Conservation (phyloP, 2,329 filamentous ascomycete genomes). For the Coleophoma eucalyptorum region DNA sequence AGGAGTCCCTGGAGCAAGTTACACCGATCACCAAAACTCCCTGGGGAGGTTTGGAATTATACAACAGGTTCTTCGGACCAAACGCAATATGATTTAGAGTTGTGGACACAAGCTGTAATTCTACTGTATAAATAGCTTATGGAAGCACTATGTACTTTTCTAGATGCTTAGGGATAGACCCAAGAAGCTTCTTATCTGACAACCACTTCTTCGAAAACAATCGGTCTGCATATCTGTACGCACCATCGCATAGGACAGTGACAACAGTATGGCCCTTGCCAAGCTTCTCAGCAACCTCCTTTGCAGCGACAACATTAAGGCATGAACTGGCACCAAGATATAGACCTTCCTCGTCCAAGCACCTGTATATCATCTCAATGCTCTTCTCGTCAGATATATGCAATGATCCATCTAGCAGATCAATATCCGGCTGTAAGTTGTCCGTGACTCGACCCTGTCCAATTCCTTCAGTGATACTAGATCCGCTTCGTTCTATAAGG, state of each 20-base stretch:
- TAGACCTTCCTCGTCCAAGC: conserved; percentile 90
- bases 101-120: too few relatives aligned
- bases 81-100: too few relatives aligned
- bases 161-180: conserved; percentile 77
- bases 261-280: conserved; percentile 89
- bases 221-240: conserved; percentile 94
- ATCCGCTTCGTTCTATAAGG: conserved; percentile 74
- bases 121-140: conserved; percentile 34
- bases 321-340: conserved; percentile 93
- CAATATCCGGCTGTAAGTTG: conserved; percentile 83
- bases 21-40: background rate
- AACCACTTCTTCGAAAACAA: conserved; percentile 93
- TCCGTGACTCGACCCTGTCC: conserved; percentile 96
- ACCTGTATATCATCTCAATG: conserved; percentile 96
- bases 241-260: conserved; percentile 90
- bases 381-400: conserved; percentile 88
- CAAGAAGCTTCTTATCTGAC: conserved; percentile 76
- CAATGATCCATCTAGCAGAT: conserved; percentile 78
- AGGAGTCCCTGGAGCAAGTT: background rate
- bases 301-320: conserved; percentile 91
- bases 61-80: background rate
- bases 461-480: conserved; percentile 96
- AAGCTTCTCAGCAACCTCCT: conserved; percentile 87
- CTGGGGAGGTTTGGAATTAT: background rate
- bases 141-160: conserved; percentile 93